Evolutionary conservation across 1,284 basidiomycete species (phyloP).

Genomic region (Apiotrichum laibachii): DNA sequence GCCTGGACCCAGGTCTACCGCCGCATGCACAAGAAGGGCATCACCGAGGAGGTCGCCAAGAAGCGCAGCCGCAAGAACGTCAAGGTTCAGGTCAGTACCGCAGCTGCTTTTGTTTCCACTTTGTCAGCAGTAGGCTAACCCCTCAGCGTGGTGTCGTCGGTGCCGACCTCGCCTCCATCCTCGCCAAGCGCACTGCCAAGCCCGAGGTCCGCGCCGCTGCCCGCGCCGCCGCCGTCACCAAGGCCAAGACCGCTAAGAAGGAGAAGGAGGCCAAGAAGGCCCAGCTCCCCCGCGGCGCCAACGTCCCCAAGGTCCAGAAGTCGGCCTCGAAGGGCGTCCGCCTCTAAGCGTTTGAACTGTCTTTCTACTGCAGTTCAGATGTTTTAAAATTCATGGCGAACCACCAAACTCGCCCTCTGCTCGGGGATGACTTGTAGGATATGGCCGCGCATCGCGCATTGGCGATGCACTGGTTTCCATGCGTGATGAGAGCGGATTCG

Average conservation of each 20-base stretch:
- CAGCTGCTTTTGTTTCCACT: too few species aligned
- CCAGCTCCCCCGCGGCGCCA: conserved; percentile 55
- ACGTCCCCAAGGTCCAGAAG: conserved; percentile 84
- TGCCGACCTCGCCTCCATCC: conserved; percentile 86
- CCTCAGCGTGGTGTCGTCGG: conserved; percentile 92
- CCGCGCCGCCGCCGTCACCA: conserved; percentile 78
- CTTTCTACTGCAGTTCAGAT: conserved; percentile 3
- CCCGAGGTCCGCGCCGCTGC: conserved; percentile 78
- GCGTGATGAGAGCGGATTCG: background rate
- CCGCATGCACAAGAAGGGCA: conserved; percentile 99
- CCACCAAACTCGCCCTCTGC: conserved; percentile 1
- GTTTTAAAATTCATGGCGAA: conserved; percentile 5
- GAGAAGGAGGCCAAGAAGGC: conserved; percentile 91
- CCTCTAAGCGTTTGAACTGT: conserved; percentile 35
- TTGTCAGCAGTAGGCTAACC: background rate
- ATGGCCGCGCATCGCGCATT: conserved; percentile 21
- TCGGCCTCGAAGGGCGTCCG: conserved; percentile 64
- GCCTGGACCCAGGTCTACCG: conserved; percentile 97
- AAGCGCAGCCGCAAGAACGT: conserved; percentile 95
- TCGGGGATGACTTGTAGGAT: conserved; percentile 25
- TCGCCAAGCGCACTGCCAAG: conserved; percentile 87
- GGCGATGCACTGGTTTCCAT: conserved; percentile 24
- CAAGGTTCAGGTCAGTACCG: conserved; percentile 65
- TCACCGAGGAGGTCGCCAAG: conserved; percentile 98
- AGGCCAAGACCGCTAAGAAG: conserved; percentile 93